Evolutionary conservation across 2,329 filamentous ascomycete genomes (phyloP), one percentile per base, ranked within the genome.

Genomic region (Penicillium sumatraense): DNA sequence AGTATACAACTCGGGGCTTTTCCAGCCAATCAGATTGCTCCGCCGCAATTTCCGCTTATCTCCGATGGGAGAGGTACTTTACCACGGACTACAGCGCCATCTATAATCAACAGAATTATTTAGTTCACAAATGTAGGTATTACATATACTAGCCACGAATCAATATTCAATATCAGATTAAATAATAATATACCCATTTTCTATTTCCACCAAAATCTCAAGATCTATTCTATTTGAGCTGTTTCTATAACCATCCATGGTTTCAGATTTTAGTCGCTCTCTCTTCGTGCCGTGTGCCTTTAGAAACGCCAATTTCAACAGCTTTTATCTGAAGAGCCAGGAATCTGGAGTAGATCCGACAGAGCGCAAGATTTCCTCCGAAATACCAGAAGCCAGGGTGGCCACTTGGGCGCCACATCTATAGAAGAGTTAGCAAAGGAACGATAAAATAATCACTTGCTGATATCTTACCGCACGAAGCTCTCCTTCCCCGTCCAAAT

Each of bases 341-440:
- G 49, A 78, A 67, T 51, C 78, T 80, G 0, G 86, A 88, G 61
- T 80, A 88, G 40, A 84, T 84, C 14, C 86, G 77, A 54, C 84
- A 87, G 49, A 88, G 69, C 0, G 84, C 85, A 33, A 89, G 65
- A 58, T 87, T 89, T 1, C 87, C 86, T 0, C 85, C 86, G 59
- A 87, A 84, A 59, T 84, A 84, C 86, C 86, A 89, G 56, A 89
- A 85, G 0, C 85, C 84, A 0, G 83, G 83, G 51, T 88, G 85
- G 0, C 86, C 86, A 20, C 80, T 86, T 16, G 75, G 75, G 54
- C 82, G 80, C 84, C 85, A 89, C 62, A 64, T 63, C 56, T 63
- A 40, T 7, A 16, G 8, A 29, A 5, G 8, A 35, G 26, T 54
- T 21, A 60, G 51, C 21, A 54, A 13, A n/a, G 35, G 3, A 40